Percentiles rank a stretch among this genome's conserved stretches.
Conservation (phyloP, 75 land plant genomes). For the Pseudotsuga menziesii region DNA sequence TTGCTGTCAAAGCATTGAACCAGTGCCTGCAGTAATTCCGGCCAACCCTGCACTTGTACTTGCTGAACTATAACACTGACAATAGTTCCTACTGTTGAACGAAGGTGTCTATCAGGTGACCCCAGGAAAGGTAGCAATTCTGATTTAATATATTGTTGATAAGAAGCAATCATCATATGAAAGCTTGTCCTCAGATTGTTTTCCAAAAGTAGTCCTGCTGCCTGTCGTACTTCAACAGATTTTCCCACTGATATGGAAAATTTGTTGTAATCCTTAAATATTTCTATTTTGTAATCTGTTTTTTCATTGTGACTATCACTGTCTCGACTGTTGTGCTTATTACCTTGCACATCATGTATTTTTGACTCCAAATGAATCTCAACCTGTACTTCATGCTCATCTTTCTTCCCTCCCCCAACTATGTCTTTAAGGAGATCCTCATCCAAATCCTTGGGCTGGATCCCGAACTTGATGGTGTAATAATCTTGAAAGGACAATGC, state of each 20-base stretch:
- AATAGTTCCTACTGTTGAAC: conserved; percentile 87
- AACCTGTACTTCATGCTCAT: too few species aligned
- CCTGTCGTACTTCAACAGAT: conserved; percentile 75
- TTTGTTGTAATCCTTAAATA: too few species aligned
- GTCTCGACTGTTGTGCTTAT: too few species aligned
- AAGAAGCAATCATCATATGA: conserved; percentile 40
- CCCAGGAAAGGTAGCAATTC: conserved; percentile 85
- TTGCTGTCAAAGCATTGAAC: conserved; percentile 83
- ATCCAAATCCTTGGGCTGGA: too few species aligned
- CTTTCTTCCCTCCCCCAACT: too few species aligned
- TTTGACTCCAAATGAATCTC: too few species aligned
- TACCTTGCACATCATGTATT: too few species aligned
- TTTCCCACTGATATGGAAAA: too few species aligned
- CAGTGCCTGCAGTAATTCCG: conserved; percentile 81
- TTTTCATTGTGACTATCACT: conserved; percentile 16
- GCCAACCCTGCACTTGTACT: conserved; percentile 73
- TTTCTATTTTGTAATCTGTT: too few species aligned
- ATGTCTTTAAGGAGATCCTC: too few species aligned
- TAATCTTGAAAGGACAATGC: too few species aligned
- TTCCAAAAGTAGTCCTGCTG: conserved; percentile 88
- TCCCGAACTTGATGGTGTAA: too few species aligned
- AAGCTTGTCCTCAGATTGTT: conserved; percentile 78
- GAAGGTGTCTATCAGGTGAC: conserved; percentile 66
- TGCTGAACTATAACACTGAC: conserved; percentile 77
- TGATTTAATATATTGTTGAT: conserved; percentile 82